These are phyloP conservation scores for Boletellus sp. DNA, from an alignment of 768 basidiomycete genomes.

Conservation along the genomic window DNA sequence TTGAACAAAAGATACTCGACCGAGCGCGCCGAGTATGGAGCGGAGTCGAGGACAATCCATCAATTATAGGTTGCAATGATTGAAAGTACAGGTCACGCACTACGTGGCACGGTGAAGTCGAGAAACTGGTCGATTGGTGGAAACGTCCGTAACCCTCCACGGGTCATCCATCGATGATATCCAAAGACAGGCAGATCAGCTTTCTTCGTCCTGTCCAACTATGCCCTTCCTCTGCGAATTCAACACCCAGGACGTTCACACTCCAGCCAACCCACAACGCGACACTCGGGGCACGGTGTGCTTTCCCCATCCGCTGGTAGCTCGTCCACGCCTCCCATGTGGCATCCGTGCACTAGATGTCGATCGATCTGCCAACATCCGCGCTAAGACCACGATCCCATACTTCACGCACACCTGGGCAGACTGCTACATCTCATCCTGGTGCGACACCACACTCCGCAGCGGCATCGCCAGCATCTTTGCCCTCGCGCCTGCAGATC, in stretches of 20 bases:
- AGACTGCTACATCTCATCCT: slow-evolving; percentile 7
- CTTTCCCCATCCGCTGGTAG: slow-evolving; percentile 13
- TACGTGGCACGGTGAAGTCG: too few species aligned
- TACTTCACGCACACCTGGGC: slow-evolving; percentile 3
- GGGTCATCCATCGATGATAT: too few species aligned
- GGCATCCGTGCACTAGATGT: slow-evolving; percentile 13
- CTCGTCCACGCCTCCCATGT: slow-evolving; percentile 17
- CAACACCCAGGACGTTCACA: slow-evolving; percentile 4
- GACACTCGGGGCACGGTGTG: slow-evolving; percentile 8
- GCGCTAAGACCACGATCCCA: slow-evolving; percentile 4
- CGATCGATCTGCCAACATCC: slow-evolving; percentile 5
- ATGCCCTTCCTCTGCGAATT: slow-evolving; percentile 18
- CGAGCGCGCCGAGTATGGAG: too few species aligned
- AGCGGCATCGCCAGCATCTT: not conserved
- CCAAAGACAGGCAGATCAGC: too few species aligned
- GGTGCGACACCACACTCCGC: slow-evolving; percentile 1
- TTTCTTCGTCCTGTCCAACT: not conserved
- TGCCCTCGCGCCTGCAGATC: slow-evolving; percentile 5
- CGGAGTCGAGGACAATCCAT: too few species aligned
- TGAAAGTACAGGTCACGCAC: too few species aligned
- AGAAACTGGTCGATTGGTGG: too few species aligned
- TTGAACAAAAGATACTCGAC: too few species aligned
- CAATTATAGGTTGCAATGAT: too few species aligned
- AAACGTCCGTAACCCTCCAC: too few species aligned
- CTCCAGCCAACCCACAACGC: not conserved